Evolutionary conservation across 2,329 filamentous ascomycete species (phyloP).

Genomic region (Penicillium sp.): DNA sequence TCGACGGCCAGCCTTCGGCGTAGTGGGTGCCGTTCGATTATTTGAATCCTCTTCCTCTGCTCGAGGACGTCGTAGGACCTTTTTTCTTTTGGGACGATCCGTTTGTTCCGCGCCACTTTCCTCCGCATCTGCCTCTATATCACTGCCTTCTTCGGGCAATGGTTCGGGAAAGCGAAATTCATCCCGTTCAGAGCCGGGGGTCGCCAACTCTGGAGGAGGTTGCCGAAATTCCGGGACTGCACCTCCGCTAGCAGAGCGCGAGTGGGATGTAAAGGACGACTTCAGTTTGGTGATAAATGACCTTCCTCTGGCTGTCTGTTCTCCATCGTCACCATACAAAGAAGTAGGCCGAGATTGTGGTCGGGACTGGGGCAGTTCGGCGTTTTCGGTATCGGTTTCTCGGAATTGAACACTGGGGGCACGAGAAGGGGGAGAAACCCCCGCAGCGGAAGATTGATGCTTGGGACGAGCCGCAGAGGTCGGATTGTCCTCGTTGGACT

Average conservation of each 20-base stretch:
- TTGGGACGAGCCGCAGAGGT: slow-evolving; percentile 22
- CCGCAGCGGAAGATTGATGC: slow-evolving; percentile 26
- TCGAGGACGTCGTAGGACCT: slow-evolving; percentile 56
- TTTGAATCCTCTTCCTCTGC: slow-evolving; percentile 52
- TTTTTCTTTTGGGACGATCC: slow-evolving; percentile 58
- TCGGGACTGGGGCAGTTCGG: slow-evolving; percentile 55
- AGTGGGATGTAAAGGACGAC: slow-evolving; percentile 56
- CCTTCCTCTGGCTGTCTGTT: slow-evolving; percentile 57
- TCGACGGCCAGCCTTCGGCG: slow-evolving; percentile 52
- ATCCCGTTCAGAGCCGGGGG: slow-evolving; percentile 51
- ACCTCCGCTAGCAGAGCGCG: slow-evolving; percentile 50
- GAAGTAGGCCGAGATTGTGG: slow-evolving; percentile 65
- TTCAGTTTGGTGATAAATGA: slow-evolving; percentile 79
- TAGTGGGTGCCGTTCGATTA: slow-evolving; percentile 66
- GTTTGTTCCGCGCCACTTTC: slow-evolving; percentile 79
- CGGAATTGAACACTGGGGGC: slow-evolving; percentile 76
- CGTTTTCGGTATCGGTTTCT: slow-evolving; percentile 52
- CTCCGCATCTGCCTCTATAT: slow-evolving; percentile 77
- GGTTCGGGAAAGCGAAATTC: slow-evolving; percentile 56
- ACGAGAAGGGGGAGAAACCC: slow-evolving; percentile 42
- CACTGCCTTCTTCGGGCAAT: slow-evolving; percentile 62
- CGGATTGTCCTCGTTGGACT: slow-evolving; percentile 23
- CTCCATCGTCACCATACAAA: slow-evolving; percentile 62
- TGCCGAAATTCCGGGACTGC: slow-evolving; percentile 45
- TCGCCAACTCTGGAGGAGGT: slow-evolving; percentile 40